Evolutionary conservation across 1,139 yeast species (phyloP).

Genomic region (Williopsis jadinii): DNA sequence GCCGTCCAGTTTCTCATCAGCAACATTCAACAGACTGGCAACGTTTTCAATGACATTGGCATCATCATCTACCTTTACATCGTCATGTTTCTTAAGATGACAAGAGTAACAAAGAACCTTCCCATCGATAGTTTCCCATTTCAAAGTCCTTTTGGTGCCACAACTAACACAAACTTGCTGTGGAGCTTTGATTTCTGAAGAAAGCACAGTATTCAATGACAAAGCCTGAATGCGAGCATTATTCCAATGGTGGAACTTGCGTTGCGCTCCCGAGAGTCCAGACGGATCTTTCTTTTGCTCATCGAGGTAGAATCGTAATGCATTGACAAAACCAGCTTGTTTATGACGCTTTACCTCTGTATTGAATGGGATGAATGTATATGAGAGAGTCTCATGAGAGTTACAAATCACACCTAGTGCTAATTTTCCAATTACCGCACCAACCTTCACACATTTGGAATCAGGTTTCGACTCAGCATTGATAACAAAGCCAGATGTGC

Average conservation of each 20-base stretch:
- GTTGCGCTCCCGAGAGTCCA: conserved; percentile 13
- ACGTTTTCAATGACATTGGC: conserved; percentile 10
- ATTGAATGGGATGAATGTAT: conserved; percentile 23
- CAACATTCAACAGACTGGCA: conserved; percentile 2
- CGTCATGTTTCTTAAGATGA: conserved; percentile 1
- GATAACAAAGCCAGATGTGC: conserved; percentile 15
- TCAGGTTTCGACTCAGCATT: conserved; percentile 22
- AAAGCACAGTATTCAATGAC: not conserved
- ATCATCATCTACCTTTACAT: conserved; percentile 16
- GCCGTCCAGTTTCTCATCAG: conserved; percentile 4
- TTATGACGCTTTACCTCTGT: conserved; percentile 32
- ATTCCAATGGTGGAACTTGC: conserved; percentile 9
- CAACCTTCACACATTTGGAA: conserved; percentile 25
- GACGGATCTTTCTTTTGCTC: conserved; percentile 25
- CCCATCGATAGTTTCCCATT: conserved; percentile 20
- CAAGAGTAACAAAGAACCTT: conserved; percentile 13
- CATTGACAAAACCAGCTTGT: conserved; percentile 24
- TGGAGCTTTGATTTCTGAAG: not conserved
- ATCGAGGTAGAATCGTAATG: conserved; percentile 31
- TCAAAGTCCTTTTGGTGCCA: conserved; percentile 15
- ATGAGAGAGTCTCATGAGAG: conserved; percentile 26
- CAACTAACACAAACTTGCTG: conserved; percentile 6
- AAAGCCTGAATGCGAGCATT: conserved; percentile 1
- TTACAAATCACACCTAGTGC: conserved; percentile 30
- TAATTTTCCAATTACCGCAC: not conserved